These are phyloP conservation scores for Metarhizium robertsii DNA, from an alignment of 2,329 filamentous ascomycete genomes.

Conservation along the genomic window DNA sequence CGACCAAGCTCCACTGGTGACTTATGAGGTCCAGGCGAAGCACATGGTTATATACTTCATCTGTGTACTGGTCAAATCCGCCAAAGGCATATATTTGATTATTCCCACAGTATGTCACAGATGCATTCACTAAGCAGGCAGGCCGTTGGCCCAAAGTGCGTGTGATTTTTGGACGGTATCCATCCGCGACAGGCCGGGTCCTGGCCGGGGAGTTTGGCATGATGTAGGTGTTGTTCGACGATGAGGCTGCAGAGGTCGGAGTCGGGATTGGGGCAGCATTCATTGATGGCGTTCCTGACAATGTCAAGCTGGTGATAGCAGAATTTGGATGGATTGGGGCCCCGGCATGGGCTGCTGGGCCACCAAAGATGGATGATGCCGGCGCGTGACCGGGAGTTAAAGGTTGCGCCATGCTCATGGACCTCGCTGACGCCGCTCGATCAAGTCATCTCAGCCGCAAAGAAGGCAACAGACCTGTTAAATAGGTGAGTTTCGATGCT, in stretches of 20 bases:
- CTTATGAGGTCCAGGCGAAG: slow-evolving; percentile 77
- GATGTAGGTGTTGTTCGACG: slow-evolving; percentile 74
- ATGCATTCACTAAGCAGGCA: slow-evolving; percentile 93
- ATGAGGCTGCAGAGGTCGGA: slow-evolving; percentile 19
- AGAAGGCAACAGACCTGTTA: not conserved
- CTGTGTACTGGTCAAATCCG: slow-evolving; percentile 96
- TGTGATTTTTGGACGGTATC: slow-evolving; percentile 76
- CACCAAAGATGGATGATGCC: slow-evolving; percentile 37
- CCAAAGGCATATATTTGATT: slow-evolving; percentile 98
- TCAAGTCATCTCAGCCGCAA: slow-evolving; percentile 6
- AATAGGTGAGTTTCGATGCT: not conserved
- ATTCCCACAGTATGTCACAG: slow-evolving; percentile 96
- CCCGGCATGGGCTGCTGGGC: slow-evolving; percentile 20
- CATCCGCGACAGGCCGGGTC: slow-evolving; percentile 54
- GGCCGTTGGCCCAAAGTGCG: slow-evolving; percentile 72
- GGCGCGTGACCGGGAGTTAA: slow-evolving; percentile 33
- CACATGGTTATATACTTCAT: slow-evolving; percentile 98
- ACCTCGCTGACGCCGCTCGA: not conserved
- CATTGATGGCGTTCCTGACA: slow-evolving; percentile 16
- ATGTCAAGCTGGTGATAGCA: slow-evolving; percentile 15
- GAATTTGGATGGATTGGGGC: slow-evolving; percentile 17
- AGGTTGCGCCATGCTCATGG: slow-evolving; percentile 29
- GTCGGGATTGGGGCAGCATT: slow-evolving; percentile 12
- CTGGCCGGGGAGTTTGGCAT: slow-evolving; percentile 81
- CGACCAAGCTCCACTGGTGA: slow-evolving; percentile 89